Conservation (phyloP, 2,329 filamentous ascomycete genomes). For the Calonectria pseudoturangicola region DNA sequence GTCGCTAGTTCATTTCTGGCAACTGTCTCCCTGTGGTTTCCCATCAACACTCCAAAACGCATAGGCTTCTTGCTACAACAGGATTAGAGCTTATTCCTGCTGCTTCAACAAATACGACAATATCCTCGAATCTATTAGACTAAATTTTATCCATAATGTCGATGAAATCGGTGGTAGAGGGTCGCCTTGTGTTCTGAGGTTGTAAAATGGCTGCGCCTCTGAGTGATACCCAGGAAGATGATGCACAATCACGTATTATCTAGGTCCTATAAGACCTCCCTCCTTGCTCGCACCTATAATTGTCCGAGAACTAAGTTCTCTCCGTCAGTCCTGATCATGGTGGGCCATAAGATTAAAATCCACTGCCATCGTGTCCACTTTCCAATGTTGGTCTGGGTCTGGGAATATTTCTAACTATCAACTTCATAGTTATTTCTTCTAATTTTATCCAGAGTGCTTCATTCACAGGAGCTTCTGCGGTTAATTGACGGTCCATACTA, state of each 20-base stretch:
- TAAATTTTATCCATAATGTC: neutral
- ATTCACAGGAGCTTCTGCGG: neutral
- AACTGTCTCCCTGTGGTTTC: too few relatives aligned
- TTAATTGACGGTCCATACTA: neutral
- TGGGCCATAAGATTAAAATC: neutral
- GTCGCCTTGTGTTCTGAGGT: neutral
- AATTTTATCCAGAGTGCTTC: neutral
- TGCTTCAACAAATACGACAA: neutral
- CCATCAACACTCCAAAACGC: too few relatives aligned
- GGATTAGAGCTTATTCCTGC: too few relatives aligned
- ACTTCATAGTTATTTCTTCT: neutral
- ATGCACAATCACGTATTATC: neutral
- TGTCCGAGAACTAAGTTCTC: neutral
- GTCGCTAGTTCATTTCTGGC: too few relatives aligned
- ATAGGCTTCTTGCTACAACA: too few relatives aligned
- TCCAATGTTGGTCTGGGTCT: too few relatives aligned
- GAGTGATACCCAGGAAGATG: neutral
- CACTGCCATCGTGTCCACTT: neutral
- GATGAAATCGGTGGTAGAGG: neutral
- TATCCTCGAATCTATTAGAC: neutral
- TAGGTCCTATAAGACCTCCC: neutral
- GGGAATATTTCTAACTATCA: too few relatives aligned
- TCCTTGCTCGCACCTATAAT: neutral
- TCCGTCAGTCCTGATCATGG: neutral
- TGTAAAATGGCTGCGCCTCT: neutral